Conservation (phyloP, 2,329 filamentous ascomycete species). For the Cryphonectria japonica region DNA sequence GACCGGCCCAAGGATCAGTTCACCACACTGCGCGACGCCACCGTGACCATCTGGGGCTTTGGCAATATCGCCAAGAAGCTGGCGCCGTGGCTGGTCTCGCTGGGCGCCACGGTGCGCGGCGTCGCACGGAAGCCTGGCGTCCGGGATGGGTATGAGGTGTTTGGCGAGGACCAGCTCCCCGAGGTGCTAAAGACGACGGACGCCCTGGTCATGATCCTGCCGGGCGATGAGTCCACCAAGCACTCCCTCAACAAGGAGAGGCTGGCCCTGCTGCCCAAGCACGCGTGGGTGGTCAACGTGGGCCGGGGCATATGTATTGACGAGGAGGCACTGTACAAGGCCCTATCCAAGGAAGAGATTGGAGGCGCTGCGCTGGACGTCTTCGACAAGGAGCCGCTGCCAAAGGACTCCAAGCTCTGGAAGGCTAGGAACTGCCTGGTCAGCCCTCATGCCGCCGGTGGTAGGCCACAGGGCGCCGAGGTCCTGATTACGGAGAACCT, state of each 20-base stretch:
- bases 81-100: slow-evolving; percentile 54
- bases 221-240: slow-evolving; percentile 59
- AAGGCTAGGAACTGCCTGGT: slow-evolving; percentile 56
- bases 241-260: slow-evolving; percentile 59
- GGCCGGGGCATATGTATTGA: slow-evolving; percentile 42
- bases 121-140: slow-evolving; percentile 61
- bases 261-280: slow-evolving; percentile 56
- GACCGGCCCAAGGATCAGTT: slow-evolving; percentile 56
- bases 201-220: slow-evolving; percentile 70
- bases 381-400: slow-evolving; percentile 50
- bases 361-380: slow-evolving; percentile 44
- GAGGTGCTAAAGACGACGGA: slow-evolving; percentile 61
- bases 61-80: slow-evolving; percentile 69
- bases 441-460: slow-evolving; percentile 63
- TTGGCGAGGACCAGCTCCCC: slow-evolving; percentile 55
- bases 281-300: slow-evolving; percentile 61
- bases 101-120: slow-evolving; percentile 63
- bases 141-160: slow-evolving; percentile 61
- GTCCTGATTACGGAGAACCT: slow-evolving; percentile 64
- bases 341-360: slow-evolving; percentile 37
- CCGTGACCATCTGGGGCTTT: slow-evolving; percentile 66
- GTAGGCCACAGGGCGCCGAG: slow-evolving; percentile 63
- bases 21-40: slow-evolving; percentile 62
- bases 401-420: slow-evolving; percentile 49
- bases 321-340: slow-evolving; percentile 40